Conservation (phyloP, 352 stramenopile genomes). For the Halophytophthora polymorphica region DNA sequence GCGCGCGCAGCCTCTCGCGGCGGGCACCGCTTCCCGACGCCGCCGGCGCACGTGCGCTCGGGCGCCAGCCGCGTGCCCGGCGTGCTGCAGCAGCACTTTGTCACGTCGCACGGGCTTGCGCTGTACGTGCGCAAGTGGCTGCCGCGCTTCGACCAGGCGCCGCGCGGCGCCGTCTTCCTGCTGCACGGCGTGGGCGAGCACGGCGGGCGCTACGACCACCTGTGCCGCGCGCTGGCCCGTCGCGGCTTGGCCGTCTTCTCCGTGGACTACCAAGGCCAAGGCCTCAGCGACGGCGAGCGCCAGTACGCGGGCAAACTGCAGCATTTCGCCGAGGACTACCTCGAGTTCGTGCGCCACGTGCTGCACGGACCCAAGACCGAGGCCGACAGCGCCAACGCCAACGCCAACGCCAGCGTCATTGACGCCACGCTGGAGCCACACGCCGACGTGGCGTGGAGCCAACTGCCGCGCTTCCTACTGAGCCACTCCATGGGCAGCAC, state of each 20-base stretch:
- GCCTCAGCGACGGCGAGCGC: slow-evolving; percentile 54
- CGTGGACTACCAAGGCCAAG: slow-evolving; percentile 61
- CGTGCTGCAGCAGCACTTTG: slow-evolving; percentile 28
- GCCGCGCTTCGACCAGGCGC: slow-evolving; percentile 16
- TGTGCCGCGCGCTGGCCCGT: slow-evolving; percentile 31
- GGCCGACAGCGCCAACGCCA: background rate
- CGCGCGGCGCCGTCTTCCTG: slow-evolving; percentile 45
- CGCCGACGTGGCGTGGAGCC: slow-evolving; percentile 26
- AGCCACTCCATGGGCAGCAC: slow-evolving; percentile 58
- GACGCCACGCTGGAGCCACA: slow-evolving; percentile 31
- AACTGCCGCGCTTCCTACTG: slow-evolving; percentile 50
- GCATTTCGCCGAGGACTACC: slow-evolving; percentile 46
- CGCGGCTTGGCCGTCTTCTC: slow-evolving; percentile 49
- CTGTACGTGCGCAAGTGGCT: slow-evolving; percentile 50
- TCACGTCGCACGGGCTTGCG: slow-evolving; percentile 34
- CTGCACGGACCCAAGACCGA: slow-evolving; percentile 11
- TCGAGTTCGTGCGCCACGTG: slow-evolving; percentile 54
- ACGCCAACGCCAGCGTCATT: slow-evolving; percentile 19
- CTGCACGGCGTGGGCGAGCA: slow-evolving; percentile 60
- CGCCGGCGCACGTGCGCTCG: slow-evolving; percentile 1
- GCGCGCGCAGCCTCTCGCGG: slow-evolving; percentile 6
- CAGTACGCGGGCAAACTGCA: slow-evolving; percentile 42
- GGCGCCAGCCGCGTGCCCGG: slow-evolving; percentile 7
- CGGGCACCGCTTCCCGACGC: slow-evolving; percentile 19
- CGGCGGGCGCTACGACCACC: slow-evolving; percentile 44